Base-by-base conservation (phyloP, 2,329 filamentous ascomycete species). In the Trichoderma aggressivum region DNA sequence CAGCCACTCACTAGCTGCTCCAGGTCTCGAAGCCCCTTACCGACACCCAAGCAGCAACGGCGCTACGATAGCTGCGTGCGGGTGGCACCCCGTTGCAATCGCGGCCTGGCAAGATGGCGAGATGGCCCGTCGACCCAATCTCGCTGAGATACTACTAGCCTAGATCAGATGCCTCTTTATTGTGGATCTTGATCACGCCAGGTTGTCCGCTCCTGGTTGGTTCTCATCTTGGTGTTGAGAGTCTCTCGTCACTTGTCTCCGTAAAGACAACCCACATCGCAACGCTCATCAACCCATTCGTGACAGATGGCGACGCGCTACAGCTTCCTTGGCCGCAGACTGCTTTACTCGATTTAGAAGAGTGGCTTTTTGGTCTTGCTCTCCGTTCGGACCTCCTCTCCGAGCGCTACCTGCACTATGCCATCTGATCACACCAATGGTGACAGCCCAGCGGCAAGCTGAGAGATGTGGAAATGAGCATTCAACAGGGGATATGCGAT, bases 151-250 rank as follows among this genome's bases (percentile, higher is more conserved):
- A 59, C 60, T 71, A 66, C 39, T 43, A 43, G 66, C 43, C 53
- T 43, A 70, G 70, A 72, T 72, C 71, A 75, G 73, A 74, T 74
- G 72, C 62, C 59, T 65, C 26, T 55, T 47, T 64, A 72, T 72
- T 61, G 61, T 73, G 70, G 71, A 74, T 73, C 74, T 64, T 71
- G 71, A 73, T 75, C 73, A 72, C 74, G 73, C 73, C 74, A 73
- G 72, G 68, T 63, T 61, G 65, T 60, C 55, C 39, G 36, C 47
- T 60, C 59, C 32, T 61, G 50, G 61, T 63, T 65, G 63, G 62
- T 58, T 34, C 26, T 30, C 30, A 28, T 53, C 8, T 21, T 24
- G 39, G 59, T 67, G 59, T 64, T 70, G 53, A 39, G 34, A 50
- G 34, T 4, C 18, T 28, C 47, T 36, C n/a, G n/a, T n/a, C n/a